phyloP scores from a whole-genome alignment of 2,329 filamentous ascomycete genomes.

The Cordyceps sp. region DNA sequence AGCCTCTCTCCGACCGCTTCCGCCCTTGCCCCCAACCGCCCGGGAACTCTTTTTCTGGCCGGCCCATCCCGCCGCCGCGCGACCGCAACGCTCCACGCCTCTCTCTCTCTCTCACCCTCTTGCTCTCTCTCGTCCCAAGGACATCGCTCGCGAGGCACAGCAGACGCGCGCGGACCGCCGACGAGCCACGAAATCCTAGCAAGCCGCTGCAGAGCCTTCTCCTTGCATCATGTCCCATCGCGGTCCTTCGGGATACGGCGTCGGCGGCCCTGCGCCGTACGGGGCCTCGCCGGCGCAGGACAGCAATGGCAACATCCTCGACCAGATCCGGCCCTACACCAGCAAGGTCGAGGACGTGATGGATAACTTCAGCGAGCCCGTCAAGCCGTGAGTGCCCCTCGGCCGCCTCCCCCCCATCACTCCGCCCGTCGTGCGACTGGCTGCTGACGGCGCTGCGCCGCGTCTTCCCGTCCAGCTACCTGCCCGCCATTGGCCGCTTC shows the following conservation, averaged over 20 bases:
- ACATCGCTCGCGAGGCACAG: too few species aligned
- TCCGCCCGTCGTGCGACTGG: not conserved
- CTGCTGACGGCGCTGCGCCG: slow-evolving; percentile 5
- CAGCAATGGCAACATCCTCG: slow-evolving; percentile 45
- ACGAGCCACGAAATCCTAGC: not conserved
- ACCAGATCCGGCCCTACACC: slow-evolving; percentile 82
- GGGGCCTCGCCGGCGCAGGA: slow-evolving; percentile 38
- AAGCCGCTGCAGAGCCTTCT: not conserved
- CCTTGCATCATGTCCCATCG: slow-evolving; percentile 23
- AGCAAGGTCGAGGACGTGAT: slow-evolving; percentile 96
- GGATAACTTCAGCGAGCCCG: slow-evolving; percentile 71
- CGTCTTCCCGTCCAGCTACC: slow-evolving; percentile 50
- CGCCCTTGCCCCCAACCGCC: not conserved
- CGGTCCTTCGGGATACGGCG: slow-evolving; percentile 67
- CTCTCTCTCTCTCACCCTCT: too few species aligned
- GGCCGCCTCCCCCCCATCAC: not conserved
- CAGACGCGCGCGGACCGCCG: too few species aligned
- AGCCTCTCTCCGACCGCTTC: not conserved
- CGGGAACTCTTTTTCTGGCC: not conserved
- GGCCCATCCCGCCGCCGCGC: too few species aligned
- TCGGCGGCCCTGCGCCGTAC: slow-evolving; percentile 55
- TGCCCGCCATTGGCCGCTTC: slow-evolving; percentile 91
- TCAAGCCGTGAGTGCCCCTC: slow-evolving; percentile 59
- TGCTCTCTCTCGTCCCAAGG: too few species aligned
- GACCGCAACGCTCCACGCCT: too few species aligned